Evolutionary conservation across 1,139 yeast species (phyloP).

Genomic region (Lodderomyces jiufengensis): DNA sequence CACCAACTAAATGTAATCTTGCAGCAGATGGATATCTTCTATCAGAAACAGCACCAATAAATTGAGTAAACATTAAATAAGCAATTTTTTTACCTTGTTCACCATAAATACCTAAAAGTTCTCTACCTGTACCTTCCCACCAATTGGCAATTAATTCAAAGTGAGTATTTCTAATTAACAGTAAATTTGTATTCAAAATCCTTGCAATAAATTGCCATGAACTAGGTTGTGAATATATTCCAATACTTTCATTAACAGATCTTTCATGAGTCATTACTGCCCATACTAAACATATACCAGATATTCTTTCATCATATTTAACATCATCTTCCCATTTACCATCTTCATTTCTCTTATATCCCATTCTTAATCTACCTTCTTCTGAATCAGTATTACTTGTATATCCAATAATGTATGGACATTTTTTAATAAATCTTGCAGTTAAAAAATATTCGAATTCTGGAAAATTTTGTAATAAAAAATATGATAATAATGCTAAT

Average conservation of each 20-base stretch:
- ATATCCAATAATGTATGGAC: conserved; percentile 85
- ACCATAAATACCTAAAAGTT: conserved; percentile 58
- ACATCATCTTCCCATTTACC: conserved; percentile 74
- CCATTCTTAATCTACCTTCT: conserved; percentile 81
- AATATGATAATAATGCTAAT: conserved; percentile 61
- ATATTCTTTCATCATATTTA: conserved; percentile 77
- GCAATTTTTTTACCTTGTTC: conserved; percentile 67
- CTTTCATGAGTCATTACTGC: conserved; percentile 59
- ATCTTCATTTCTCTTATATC: conserved; percentile 67
- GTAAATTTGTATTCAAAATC: conserved; percentile 52
- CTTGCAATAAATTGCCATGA: conserved; percentile 81
- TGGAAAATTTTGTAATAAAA: conserved; percentile 54
- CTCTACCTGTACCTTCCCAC: conserved; percentile 83
- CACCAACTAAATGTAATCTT: conserved; percentile 68
- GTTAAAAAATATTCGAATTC: conserved; percentile 64
- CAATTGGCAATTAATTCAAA: conserved; percentile 72
- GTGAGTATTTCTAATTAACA: conserved; percentile 61
- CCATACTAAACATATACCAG: conserved; percentile 82
- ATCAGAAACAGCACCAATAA: conserved; percentile 50
- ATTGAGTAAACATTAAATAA: conserved; percentile 25
- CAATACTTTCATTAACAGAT: conserved; percentile 16
- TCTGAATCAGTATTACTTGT: conserved; percentile 73
- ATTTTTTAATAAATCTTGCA: conserved; percentile 85
- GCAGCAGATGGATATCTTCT: conserved; percentile 71
- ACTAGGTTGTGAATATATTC: conserved; percentile 30